Conservation (phyloP, 768 basidiomycete genomes). For the Coprinellus aureogranulatus region DNA sequence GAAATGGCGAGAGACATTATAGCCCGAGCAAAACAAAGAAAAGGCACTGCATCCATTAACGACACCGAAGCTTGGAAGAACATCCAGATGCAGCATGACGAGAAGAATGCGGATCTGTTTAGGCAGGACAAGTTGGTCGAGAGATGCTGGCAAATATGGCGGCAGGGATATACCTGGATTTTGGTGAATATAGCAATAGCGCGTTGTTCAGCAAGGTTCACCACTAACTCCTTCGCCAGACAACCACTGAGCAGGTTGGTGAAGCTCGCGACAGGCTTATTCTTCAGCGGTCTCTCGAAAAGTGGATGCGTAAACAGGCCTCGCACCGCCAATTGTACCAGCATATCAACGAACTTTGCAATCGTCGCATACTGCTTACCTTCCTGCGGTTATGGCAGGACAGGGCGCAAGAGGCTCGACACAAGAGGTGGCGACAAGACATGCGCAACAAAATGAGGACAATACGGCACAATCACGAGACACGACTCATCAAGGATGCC, state of each 20-base stretch:
- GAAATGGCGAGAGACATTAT: background rate
- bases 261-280: conserved; percentile 68
- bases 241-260: conserved; percentile 65
- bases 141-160: conserved; percentile 77
- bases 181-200: conserved; percentile 52
- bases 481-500: conserved; percentile 50
- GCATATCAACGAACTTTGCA: conserved; percentile 43
- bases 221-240: conserved; percentile 40
- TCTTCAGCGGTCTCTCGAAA: conserved; percentile 54
- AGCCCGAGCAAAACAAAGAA: conserved; percentile 33
- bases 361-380: conserved; percentile 41
- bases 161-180: conserved; percentile 68
- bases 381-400: conserved; percentile 53
- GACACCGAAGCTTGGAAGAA: conserved; percentile 79
- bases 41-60: conserved; percentile 48
- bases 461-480: conserved; percentile 55
- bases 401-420: conserved; percentile 52
- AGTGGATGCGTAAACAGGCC: conserved; percentile 52
- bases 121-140: conserved; percentile 60
- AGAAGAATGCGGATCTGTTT: conserved; percentile 69
- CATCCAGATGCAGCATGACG: conserved; percentile 66
- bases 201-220: conserved; percentile 4
- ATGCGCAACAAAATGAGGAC: conserved; percentile 72
- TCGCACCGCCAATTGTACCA: conserved; percentile 37
- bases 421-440: conserved; percentile 59